Percentiles rank a stretch among this genome's conserved stretches.
phyloP scores from a whole-genome alignment of 202 grass and related monocot genomes.

The Schoenoplectus triqueter region DNA sequence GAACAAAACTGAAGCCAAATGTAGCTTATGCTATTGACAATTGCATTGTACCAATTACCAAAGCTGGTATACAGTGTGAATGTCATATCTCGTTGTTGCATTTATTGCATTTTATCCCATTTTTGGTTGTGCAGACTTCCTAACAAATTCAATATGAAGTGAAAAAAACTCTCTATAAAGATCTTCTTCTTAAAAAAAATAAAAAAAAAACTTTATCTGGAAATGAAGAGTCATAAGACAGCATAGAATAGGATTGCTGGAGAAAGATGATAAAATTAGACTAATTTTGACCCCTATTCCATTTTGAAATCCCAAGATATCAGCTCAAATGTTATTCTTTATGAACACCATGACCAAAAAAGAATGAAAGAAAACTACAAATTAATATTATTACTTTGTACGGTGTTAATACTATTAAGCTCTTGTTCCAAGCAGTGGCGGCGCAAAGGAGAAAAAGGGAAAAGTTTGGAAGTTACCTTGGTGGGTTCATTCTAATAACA shows the following conservation, averaged over 20 bases:
- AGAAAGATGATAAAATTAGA: not conserved
- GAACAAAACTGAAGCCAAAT: slow-evolving; percentile 21
- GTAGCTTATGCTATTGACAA: not conserved
- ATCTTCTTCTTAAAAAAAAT: too few relatives aligned
- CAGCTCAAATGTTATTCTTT: not conserved
- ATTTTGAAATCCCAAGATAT: not conserved
- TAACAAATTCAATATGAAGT: not conserved
- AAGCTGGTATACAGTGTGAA: not conserved
- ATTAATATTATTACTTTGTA: not conserved
- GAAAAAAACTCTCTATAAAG: not conserved
- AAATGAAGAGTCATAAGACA: slow-evolving; percentile 24
- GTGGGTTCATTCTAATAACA: slow-evolving; percentile 94
- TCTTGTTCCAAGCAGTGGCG: not conserved
- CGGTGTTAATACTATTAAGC: not conserved
- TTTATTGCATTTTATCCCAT: not conserved
- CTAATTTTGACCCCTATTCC: not conserved
- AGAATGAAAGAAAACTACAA: not conserved
- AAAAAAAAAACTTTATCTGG: too few relatives aligned
- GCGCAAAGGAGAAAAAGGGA: not conserved
- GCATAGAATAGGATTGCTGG: not conserved
- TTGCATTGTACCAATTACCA: not conserved
- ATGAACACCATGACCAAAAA: not conserved
- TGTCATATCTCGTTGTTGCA: not conserved
- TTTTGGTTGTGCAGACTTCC: not conserved
- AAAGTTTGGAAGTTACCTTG: slow-evolving; percentile 53